Evolutionary conservation across 176 grass and related monocot species (phyloP).

Genomic region (maize (Zea mays)): DNA sequence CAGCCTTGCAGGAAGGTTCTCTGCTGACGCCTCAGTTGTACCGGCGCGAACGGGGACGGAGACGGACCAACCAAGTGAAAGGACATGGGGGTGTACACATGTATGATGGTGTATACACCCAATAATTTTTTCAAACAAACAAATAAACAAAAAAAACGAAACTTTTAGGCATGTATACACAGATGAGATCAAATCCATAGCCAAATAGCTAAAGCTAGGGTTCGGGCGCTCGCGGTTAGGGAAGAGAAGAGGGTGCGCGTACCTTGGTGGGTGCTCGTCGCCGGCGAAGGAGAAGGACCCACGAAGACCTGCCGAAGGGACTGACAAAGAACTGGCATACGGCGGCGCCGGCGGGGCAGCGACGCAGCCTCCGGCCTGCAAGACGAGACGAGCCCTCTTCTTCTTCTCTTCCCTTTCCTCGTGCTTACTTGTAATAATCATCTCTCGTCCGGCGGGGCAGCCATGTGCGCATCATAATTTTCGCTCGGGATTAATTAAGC

Average conservation of each 20-base stretch:
- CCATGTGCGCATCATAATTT: conserved; percentile 26
- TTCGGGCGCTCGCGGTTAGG: not conserved
- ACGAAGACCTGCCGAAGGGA: not conserved
- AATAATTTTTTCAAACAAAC: not conserved
- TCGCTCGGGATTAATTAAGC: not conserved
- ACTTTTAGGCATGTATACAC: not conserved
- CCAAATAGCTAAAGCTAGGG: conserved; percentile 3
- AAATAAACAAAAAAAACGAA: not conserved
- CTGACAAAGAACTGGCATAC: not conserved
- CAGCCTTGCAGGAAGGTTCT: conserved; percentile 20
- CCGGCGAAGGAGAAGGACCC: not conserved
- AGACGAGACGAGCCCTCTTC: not conserved
- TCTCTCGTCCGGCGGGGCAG: not conserved
- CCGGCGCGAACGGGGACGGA: not conserved
- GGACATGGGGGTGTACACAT: not conserved
- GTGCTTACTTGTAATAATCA: conserved; percentile 13
- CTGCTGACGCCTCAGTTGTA: conserved; percentile 17
- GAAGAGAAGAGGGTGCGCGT: not conserved
- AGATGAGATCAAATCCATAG: not conserved
- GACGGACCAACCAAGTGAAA: conserved; percentile 1
- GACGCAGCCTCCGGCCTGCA: not conserved
- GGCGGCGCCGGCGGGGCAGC: not conserved
- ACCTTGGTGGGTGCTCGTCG: not conserved
- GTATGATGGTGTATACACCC: not conserved
- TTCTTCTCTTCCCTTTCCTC: not conserved